Conservation (phyloP, 495 filamentous ascomycete genomes). For the Hypoxylon fuscum region DNA sequence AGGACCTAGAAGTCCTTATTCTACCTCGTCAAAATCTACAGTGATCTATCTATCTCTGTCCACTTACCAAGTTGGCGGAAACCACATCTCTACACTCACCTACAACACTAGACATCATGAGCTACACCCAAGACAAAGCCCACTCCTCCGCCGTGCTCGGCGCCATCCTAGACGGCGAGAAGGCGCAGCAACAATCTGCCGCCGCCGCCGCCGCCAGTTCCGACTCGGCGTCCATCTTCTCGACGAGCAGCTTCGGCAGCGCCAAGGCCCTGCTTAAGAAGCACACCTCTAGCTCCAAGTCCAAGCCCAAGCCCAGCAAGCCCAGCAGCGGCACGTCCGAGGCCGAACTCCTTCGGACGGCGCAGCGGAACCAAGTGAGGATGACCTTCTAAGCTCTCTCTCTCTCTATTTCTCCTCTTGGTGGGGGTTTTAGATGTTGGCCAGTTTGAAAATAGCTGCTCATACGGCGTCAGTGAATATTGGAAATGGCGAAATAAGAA, state of each 20-base stretch:
- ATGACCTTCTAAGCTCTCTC: conserved; percentile 23
- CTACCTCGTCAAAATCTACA: background rate
- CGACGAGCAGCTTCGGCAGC: conserved; percentile 44
- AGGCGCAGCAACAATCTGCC: conserved; percentile 11
- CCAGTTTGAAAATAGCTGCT: background rate
- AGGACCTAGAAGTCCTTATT: background rate
- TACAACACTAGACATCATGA: conserved; percentile 24
- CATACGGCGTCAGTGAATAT: background rate
- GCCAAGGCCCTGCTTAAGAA: conserved; percentile 43
- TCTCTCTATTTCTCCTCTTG: background rate
- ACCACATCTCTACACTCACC: background rate
- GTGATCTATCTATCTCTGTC: background rate
- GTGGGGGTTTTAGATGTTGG: background rate
- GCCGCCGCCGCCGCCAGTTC: background rate
- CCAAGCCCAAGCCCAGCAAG: background rate
- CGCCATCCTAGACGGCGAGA: conserved; percentile 23
- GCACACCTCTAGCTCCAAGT: background rate
- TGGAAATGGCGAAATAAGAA: too few relatives aligned
- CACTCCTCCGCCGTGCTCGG: conserved; percentile 28
- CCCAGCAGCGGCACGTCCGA: conserved; percentile 7
- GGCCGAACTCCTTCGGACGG: conserved; percentile 16
- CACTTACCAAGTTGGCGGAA: background rate
- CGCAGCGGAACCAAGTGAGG: conserved; percentile 26
- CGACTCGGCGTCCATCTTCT: conserved; percentile 44
- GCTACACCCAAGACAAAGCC: conserved; percentile 34